phyloP scores from a whole-genome alignment of 192 early-diverging fungal genomes.

The Podila minutissima region DNA sequence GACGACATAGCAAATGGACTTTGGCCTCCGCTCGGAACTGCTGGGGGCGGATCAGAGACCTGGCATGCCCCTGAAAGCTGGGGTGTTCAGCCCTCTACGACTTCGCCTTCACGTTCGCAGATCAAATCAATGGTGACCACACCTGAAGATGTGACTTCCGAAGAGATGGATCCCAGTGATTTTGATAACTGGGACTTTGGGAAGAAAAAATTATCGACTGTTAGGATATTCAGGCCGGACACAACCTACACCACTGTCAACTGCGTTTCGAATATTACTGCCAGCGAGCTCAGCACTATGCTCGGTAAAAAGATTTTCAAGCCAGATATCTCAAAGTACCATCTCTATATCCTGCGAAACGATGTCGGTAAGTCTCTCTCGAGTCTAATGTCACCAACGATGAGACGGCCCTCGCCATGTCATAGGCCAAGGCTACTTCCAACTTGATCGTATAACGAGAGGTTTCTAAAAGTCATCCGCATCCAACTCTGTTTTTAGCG shows the following conservation, averaged over 20 bases:
- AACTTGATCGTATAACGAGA: too few species aligned
- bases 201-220: slow-evolving; percentile 39
- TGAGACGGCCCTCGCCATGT: too few species aligned
- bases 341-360: slow-evolving; percentile 53
- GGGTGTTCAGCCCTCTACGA: slow-evolving; percentile 29
- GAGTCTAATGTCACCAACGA: not conserved
- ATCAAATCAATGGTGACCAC: slow-evolving; percentile 11
- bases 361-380: slow-evolving; percentile 41
- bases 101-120: slow-evolving; percentile 2
- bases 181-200: slow-evolving; percentile 36
- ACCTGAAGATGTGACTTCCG: slow-evolving; percentile 18
- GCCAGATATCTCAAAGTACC: slow-evolving; percentile 69
- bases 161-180: slow-evolving; percentile 32
- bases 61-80: slow-evolving; percentile 49
- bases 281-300: slow-evolving; percentile 77
- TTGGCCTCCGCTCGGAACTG: slow-evolving; percentile 9
- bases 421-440: too few species aligned
- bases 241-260: slow-evolving; percentile 54
- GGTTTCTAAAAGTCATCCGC: slow-evolving; percentile 29
- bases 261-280: slow-evolving; percentile 73
- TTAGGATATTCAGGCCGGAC: slow-evolving; percentile 63
- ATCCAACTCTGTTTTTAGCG: slow-evolving; percentile 65
- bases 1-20: slow-evolving; percentile 14
- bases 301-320: slow-evolving; percentile 89
- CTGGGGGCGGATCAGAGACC: slow-evolving; percentile 23